Conservation (phyloP, 2,329 filamentous ascomycete species). For the Sporothrix schenckii region DNA sequence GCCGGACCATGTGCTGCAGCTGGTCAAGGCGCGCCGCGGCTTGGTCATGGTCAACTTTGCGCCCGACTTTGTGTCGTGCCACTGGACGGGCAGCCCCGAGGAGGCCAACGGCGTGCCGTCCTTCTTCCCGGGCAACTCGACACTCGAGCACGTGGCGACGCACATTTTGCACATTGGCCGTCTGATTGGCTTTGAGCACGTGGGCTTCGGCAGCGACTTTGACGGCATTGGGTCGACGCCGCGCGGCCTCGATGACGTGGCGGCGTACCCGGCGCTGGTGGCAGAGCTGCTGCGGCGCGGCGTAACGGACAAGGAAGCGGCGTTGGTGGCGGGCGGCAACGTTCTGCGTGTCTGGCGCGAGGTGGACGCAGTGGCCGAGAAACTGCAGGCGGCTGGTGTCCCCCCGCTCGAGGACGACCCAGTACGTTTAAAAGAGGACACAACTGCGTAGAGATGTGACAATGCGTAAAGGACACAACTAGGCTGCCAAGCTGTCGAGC, state of each 20-base stretch:
- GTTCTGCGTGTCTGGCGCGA: conserved; percentile 81
- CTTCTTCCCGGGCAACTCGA: conserved; percentile 68
- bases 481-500: too few relatives aligned
- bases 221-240: conserved; percentile 74
- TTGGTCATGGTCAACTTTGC: conserved; percentile 92
- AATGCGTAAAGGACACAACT: not conserved
- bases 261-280: conserved; percentile 78
- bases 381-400: conserved; percentile 63
- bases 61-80: conserved; percentile 80
- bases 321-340: conserved; percentile 78
- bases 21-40: conserved; percentile 72
- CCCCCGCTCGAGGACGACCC: conserved; percentile 59
- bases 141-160: conserved; percentile 73
- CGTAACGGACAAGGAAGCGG: conserved; percentile 72
- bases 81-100: conserved; percentile 57
- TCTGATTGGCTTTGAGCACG: conserved; percentile 81
- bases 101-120: conserved; percentile 62
- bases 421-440: conserved; percentile 23
- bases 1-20: conserved; percentile 75
- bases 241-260: conserved; percentile 78
- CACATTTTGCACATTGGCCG: conserved; percentile 84
- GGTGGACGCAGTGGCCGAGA: conserved; percentile 70
- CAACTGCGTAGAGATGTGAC: not conserved
- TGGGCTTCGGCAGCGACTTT: conserved; percentile 88
- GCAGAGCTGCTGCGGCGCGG: conserved; percentile 73